A percentile compares a stretch with the other conserved stretches of the same genome.
phyloP scores from a whole-genome alignment of 208 protist genomes.

The Endotrypanum monterogeii region DNA sequence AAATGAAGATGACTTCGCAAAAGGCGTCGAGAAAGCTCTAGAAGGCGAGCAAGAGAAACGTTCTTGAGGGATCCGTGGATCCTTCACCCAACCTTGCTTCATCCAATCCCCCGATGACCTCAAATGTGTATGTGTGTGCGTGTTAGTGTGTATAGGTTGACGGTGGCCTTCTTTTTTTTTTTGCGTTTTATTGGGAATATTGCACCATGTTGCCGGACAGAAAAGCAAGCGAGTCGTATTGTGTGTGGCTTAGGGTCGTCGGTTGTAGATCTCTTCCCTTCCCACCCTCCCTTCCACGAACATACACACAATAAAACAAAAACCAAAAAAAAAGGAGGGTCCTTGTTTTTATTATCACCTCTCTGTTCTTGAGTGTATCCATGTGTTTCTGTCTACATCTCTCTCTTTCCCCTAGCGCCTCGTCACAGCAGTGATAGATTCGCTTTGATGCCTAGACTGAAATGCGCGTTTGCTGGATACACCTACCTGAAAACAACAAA shows the following conservation, averaged over 20 bases:
- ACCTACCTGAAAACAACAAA: neutral
- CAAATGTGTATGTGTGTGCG: neutral
- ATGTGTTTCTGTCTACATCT: neutral
- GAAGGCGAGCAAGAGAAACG: slow-evolving; percentile 40
- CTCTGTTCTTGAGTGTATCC: too few relatives aligned
- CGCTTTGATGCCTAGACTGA: neutral
- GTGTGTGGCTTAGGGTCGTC: too few relatives aligned
- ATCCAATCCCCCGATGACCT: neutral
- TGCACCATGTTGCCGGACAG: neutral
- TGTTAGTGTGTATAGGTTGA: neutral
- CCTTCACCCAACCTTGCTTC: too few relatives aligned
- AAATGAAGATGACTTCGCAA: slow-evolving; percentile 32
- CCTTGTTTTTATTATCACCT: too few relatives aligned
- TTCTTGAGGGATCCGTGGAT: neutral
- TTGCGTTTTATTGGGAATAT: neutral
- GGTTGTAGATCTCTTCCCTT: too few relatives aligned
- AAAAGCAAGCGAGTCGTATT: too few relatives aligned
- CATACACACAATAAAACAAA: too few relatives aligned
- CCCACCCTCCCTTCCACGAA: too few relatives aligned
- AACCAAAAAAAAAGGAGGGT: too few relatives aligned
- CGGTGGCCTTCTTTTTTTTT: neutral
- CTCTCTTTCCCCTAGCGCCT: neutral
- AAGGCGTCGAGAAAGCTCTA: slow-evolving; percentile 37
- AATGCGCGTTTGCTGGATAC: neutral
- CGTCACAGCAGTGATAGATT: neutral